These are phyloP conservation scores for Lactarius tabidus DNA, from an alignment of 768 basidiomycete species.

Conservation along the genomic window DNA sequence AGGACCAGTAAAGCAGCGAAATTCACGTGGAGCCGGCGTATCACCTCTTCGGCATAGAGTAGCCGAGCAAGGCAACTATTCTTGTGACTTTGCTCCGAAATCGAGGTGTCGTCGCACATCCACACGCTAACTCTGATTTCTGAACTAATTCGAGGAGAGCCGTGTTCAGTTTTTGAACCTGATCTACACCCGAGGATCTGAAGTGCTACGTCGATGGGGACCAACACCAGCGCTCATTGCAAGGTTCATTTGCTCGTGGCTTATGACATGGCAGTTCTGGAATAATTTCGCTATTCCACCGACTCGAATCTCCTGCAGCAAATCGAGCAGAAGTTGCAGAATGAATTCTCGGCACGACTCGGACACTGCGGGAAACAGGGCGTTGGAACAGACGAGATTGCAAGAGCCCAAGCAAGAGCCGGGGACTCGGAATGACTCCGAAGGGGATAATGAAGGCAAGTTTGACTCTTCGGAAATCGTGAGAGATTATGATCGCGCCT, in stretches of 20 bases:
- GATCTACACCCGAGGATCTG: conserved; percentile 7
- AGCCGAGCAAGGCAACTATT: not conserved
- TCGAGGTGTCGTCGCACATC: not conserved
- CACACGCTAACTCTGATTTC: not conserved
- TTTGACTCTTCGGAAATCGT: conserved; percentile 1
- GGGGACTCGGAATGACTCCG: not conserved
- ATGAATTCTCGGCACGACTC: not conserved
- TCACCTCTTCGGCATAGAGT: not conserved
- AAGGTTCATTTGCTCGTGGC: not conserved
- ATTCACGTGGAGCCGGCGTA: not conserved
- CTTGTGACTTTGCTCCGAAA: not conserved
- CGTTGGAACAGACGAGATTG: not conserved
- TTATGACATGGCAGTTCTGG: conserved; percentile 17
- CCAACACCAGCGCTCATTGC: not conserved
- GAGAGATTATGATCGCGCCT: not conserved
- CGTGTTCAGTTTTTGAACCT: not conserved
- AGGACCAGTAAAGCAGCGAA: not conserved
- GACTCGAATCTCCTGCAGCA: not conserved
- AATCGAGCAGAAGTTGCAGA: not conserved
- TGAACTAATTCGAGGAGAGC: not conserved
- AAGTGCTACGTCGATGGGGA: not conserved
- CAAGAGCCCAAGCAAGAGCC: not conserved
- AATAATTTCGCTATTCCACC: conserved; percentile 4
- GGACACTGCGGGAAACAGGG: not conserved
- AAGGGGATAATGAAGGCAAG: not conserved